These are phyloP conservation scores for Salix purpurea DNA, from an alignment of 345 rosid species.

Conservation along the genomic window DNA sequence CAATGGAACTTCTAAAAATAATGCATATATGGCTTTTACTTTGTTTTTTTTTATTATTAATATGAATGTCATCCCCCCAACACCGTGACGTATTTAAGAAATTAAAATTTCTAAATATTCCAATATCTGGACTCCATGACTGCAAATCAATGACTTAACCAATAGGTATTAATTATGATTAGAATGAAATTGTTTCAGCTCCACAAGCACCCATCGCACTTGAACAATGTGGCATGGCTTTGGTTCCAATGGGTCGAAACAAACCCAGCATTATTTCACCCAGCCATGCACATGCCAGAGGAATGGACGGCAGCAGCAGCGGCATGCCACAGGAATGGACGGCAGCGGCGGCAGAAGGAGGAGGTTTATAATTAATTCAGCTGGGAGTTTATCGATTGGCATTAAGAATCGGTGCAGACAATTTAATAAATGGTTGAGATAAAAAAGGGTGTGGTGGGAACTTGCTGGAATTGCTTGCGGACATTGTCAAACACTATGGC, in stretches of 20 bases:
- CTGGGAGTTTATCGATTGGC: not conserved
- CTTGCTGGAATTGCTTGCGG: not conserved
- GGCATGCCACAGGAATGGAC: not conserved
- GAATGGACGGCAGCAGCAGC: not conserved
- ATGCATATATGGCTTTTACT: too few relatives aligned
- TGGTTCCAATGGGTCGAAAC: too few relatives aligned
- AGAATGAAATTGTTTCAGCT: too few relatives aligned
- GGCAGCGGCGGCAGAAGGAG: not conserved
- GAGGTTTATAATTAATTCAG: not conserved
- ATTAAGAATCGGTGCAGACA: not conserved
- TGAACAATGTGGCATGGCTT: not conserved
- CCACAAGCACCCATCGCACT: too few relatives aligned
- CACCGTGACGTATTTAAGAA: too few relatives aligned
- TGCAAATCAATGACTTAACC: too few relatives aligned
- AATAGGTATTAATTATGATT: too few relatives aligned
- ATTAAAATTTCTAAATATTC: too few relatives aligned
- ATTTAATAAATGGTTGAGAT: not conserved
- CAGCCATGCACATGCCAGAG: not conserved
- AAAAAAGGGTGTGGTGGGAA: not conserved
- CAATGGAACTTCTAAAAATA: too few relatives aligned
- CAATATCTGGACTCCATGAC: too few relatives aligned
- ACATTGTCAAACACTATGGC: conserved; percentile 6
- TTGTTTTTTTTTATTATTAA: too few relatives aligned
- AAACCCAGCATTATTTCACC: not conserved
- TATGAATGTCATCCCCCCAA: too few relatives aligned